Percentiles rank a stretch among this genome's conserved stretches.
phyloP scores from a whole-genome alignment of 495 filamentous ascomycete genomes.

The Staphylotrichum tortipilum region DNA sequence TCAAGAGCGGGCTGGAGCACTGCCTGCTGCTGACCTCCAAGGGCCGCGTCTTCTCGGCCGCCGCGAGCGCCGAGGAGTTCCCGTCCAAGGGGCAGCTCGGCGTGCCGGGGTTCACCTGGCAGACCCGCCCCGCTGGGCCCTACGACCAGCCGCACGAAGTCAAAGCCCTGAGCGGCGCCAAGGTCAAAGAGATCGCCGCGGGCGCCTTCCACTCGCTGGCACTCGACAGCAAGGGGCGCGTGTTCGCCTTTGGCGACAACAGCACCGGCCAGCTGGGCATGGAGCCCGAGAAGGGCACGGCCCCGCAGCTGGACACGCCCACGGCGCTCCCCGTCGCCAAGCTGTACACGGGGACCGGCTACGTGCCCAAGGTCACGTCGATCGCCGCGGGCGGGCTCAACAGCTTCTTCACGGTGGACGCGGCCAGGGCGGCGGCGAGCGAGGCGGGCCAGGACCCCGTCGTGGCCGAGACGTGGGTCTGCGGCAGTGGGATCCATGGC shows the following conservation, averaged over 20 bases:
- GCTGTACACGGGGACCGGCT: slow-evolving; percentile 58
- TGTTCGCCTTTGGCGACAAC: slow-evolving; percentile 92
- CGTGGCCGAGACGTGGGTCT: slow-evolving; percentile 77
- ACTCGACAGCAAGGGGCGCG: slow-evolving; percentile 60
- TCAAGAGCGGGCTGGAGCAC: slow-evolving; percentile 76
- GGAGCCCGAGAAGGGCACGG: slow-evolving; percentile 47
- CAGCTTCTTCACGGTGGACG: slow-evolving; percentile 80
- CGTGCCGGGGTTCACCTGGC: slow-evolving; percentile 71
- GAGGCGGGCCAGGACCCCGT: slow-evolving; percentile 42
- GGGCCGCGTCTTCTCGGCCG: slow-evolving; percentile 80
- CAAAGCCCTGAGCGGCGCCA: slow-evolving; percentile 41
- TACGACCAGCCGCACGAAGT: slow-evolving; percentile 74
- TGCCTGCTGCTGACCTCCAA: slow-evolving; percentile 74
- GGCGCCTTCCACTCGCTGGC: slow-evolving; percentile 84
- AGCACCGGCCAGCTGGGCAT: slow-evolving; percentile 78
- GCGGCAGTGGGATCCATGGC: slow-evolving; percentile 77
- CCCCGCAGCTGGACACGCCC: slow-evolving; percentile 58
- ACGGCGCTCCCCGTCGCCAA: slow-evolving; percentile 55
- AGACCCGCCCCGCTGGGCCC: slow-evolving; percentile 63
- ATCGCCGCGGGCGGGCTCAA: slow-evolving; percentile 80
- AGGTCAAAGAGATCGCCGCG: slow-evolving; percentile 61
- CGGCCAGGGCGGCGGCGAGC: slow-evolving; percentile 40
- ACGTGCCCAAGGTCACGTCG: slow-evolving; percentile 53
- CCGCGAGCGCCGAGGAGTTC: slow-evolving; percentile 65
- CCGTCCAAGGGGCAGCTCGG: slow-evolving; percentile 82